A percentile compares a stretch with the other conserved stretches of the same genome.
Evolutionary conservation across 2,329 filamentous ascomycete genomes (phyloP).

Genomic region (Huntiella savannae): DNA sequence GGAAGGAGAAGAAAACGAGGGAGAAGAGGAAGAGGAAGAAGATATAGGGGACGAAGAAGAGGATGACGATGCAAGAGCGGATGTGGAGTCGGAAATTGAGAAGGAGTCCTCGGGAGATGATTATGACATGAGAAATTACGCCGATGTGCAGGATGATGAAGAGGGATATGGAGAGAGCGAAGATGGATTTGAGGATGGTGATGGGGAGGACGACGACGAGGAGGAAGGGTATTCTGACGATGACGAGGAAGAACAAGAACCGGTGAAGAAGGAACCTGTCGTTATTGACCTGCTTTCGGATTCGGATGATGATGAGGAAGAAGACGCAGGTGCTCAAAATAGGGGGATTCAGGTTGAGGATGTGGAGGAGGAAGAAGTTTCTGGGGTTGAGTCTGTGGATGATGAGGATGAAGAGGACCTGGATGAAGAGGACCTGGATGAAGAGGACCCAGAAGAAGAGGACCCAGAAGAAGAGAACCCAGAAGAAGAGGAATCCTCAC

Average conservation of each 20-base stretch:
- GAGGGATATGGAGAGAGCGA: slow-evolving; percentile 6
- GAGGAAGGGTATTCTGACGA: slow-evolving; percentile 1
- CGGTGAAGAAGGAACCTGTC: slow-evolving; percentile 18
- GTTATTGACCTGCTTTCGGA: slow-evolving; percentile 30
- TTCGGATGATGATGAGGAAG: slow-evolving; percentile 20
- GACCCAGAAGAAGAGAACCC: background rate
- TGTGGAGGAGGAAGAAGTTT: background rate
- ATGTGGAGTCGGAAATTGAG: slow-evolving; percentile 9
- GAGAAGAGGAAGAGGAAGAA: slow-evolving; percentile 13
- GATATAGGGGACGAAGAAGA: slow-evolving; percentile 12
- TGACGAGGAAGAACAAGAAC: slow-evolving; percentile 10
- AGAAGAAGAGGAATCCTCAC: background rate
- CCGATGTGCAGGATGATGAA: slow-evolving; percentile 14
- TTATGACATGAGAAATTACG: slow-evolving; percentile 15
- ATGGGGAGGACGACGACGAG: slow-evolving; percentile 8
- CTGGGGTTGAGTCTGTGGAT: background rate
- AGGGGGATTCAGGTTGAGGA: background rate
- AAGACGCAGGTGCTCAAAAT: background rate
- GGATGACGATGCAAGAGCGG: slow-evolving; percentile 13
- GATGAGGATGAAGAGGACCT: background rate
- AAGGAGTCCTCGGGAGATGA: slow-evolving; percentile 14
- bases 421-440: background rate
- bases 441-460: background rate
- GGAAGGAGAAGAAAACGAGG: background rate
- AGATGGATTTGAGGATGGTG: background rate